Evolutionary conservation across 305 asterid species (phyloP), one percentile per base, ranked within the genome.

Genomic region (Fraxinus dipetala): DNA sequence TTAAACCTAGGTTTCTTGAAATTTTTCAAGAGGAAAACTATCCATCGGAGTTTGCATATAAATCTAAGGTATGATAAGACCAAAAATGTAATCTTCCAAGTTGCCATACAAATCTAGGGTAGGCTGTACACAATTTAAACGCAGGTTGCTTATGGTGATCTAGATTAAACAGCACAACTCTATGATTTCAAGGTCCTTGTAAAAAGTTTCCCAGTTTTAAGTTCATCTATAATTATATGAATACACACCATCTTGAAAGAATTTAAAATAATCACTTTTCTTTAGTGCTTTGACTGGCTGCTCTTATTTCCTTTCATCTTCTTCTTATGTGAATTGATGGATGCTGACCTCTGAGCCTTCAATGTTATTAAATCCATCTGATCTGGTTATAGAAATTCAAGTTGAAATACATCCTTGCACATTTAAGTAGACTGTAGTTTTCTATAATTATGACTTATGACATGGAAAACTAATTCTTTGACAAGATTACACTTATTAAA

Each of bases 1-100:
- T 96, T 31, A 96, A 95, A 79, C 91, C 97, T 75, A 92, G 93
- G 78, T 92, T 95, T 88, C 97, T 91, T 80, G 98, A 96, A 81
- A 95, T 93, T 81, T 93, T 93, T 84, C 93, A 90, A 85, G 99
- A 91, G 89, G 95, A 96, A 76, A 93, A 92, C 81, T 93, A 89
- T 88, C 98, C 99, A 16, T 26, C 84, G 26, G 99, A 95, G 79
- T 95, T 87, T 85, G 93, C 98, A 5, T 96, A 96, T 84, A 96
- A 96, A 89, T 96, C 99, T 76, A 95, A 96, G 98, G 98, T 96
- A 84, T 83, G 76, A 70, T 78, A 70, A 48, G 72, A 31, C 43
- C 78, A 51, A 63, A 70, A 70, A 31, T 30, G 24, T 32, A 14
- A 70, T 18, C 73, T 18, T 87, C 30, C 32, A 51, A 79, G 45